Evolutionary conservation across 352 stramenopile species (phyloP).

Genomic region (Globisporangium abappressorium): DNA sequence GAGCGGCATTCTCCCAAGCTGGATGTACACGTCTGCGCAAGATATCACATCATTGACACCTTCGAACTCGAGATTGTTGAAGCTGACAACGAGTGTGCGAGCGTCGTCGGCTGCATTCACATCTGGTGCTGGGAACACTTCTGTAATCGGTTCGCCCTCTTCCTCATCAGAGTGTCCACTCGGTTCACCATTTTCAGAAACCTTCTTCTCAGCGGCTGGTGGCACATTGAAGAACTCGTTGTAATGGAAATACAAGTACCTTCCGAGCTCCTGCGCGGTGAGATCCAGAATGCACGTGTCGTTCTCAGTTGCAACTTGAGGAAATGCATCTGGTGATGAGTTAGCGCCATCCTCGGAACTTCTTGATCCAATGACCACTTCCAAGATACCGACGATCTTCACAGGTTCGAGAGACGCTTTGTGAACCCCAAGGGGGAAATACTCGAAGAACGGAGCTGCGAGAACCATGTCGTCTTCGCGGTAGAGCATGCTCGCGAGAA

Average conservation of each 20-base stretch:
- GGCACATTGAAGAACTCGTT: constrained; percentile 55
- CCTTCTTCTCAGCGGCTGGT: constrained; percentile 4
- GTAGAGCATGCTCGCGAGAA: constrained; percentile 37
- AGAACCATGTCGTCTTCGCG: constrained; percentile 35
- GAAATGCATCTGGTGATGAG: not conserved
- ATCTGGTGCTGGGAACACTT: constrained; percentile 23
- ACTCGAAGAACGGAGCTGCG: constrained; percentile 45
- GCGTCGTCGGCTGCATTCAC: constrained; percentile 12
- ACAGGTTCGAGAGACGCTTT: constrained; percentile 19
- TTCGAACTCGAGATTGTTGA: constrained; percentile 14
- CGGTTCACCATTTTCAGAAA: not conserved
- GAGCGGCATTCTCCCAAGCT: constrained; percentile 29
- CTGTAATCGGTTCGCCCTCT: not conserved
- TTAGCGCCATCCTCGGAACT: constrained; percentile 10
- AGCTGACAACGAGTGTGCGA: constrained; percentile 19
- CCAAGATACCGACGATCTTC: constrained; percentile 57
- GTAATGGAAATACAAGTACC: constrained; percentile 79
- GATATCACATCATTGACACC: constrained; percentile 13
- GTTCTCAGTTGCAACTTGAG: constrained; percentile 36
- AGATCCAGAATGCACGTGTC: constrained; percentile 69
- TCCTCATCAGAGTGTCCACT: not conserved
- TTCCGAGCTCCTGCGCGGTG: constrained; percentile 54
- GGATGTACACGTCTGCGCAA: constrained; percentile 23
- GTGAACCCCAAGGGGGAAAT: constrained; percentile 28
- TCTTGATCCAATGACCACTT: constrained; percentile 47